These are phyloP conservation scores for Acorus calamus DNA, from an alignment of 106 monocot genomes.

Conservation along the genomic window DNA sequence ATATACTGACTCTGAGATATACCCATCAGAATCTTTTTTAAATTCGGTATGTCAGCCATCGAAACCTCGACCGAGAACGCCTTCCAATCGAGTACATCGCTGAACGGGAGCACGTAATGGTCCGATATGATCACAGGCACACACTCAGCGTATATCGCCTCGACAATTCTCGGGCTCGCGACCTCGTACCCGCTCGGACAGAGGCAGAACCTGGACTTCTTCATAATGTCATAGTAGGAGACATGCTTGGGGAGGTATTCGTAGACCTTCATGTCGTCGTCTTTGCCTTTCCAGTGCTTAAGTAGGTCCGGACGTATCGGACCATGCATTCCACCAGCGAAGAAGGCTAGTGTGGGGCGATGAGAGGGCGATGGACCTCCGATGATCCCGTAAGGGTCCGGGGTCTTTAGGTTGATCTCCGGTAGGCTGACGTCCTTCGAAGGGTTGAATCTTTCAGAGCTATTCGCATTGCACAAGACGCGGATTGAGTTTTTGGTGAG, in stretches of 20 bases:
- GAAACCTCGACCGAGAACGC: conserved; percentile 31
- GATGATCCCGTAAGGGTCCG: conserved; percentile 15
- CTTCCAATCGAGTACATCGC: conserved; percentile 79
- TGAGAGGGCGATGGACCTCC: conserved; percentile 44
- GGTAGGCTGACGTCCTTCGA: conserved; percentile 61
- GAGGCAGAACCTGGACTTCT: conserved; percentile 70
- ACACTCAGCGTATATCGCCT: conserved; percentile 80
- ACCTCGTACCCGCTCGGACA: conserved; percentile 97
- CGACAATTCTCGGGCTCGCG: conserved; percentile 76
- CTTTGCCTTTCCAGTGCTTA: conserved; percentile 62
- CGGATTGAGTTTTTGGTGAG: conserved; percentile 65
- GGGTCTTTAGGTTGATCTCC: conserved; percentile 60
- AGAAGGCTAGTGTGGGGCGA: conserved; percentile 74
- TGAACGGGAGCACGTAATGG: conserved; percentile 62
- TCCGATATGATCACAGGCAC: conserved; percentile 81
- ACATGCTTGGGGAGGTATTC: conserved; percentile 57
- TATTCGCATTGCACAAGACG: conserved; percentile 84
- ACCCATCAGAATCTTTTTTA: conserved; percentile 30
- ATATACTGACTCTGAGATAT: conserved; percentile 12
- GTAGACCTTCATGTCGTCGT: conserved; percentile 48
- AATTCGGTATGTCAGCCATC: conserved; percentile 28
- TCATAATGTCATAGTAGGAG: conserved; percentile 72
- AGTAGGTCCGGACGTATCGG: conserved; percentile 62
- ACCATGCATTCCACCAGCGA: conserved; percentile 74
- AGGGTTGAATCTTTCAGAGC: conserved; percentile 77